Base-by-base conservation (phyloP, 106 monocot species). In the Xerophyta viscosa region DNA sequence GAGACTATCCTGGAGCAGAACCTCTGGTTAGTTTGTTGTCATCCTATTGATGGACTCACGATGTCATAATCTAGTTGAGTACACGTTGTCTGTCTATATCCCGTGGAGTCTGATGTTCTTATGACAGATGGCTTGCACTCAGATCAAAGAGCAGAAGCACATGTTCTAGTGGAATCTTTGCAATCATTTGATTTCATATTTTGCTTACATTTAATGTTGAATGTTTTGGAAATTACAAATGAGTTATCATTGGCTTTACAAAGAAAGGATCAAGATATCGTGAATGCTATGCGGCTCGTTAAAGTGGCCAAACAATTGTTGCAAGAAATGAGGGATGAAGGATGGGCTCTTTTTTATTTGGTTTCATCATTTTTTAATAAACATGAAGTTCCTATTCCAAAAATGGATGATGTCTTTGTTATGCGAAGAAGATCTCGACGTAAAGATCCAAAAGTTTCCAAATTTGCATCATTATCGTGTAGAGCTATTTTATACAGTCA, bases 191-290 rank as follows among this genome's bases (percentile, higher is more conserved):
- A 33, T 5, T 33, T 10, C 47, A 14, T 2, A 48, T 4, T 17
- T 4, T 12, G 6, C 14, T 24, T 50, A 11, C 24, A 50, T 26
- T 50, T 50, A 2, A 14, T 27, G 10, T n/a, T 20, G 27, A 26
- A 50, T 26, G 6, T 50, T 26, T 26, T 50, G 21, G 27, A 11
- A 1, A 1, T 26, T 8, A 25, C 50, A 25, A 50, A 4, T 50
- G 50, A 50, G n/a, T 50, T 50, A 21, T 25, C 27, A 26, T 3
- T 26, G 24, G 1, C 50, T 13, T 26, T 50, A 27, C 50, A 50
- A 50, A 8, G 27, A 9, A 50, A 14, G 14, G 24, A 27, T 24
- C 50, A 50, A 50, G 50, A 50, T 26, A 50, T 50, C 14, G 26
- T 50, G 50, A 50, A 50, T 50, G 27, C 1, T 9, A 50, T 50